Conservation (phyloP, 202 grass and related monocot genomes). For the Cymbopogon flexuosus region DNA sequence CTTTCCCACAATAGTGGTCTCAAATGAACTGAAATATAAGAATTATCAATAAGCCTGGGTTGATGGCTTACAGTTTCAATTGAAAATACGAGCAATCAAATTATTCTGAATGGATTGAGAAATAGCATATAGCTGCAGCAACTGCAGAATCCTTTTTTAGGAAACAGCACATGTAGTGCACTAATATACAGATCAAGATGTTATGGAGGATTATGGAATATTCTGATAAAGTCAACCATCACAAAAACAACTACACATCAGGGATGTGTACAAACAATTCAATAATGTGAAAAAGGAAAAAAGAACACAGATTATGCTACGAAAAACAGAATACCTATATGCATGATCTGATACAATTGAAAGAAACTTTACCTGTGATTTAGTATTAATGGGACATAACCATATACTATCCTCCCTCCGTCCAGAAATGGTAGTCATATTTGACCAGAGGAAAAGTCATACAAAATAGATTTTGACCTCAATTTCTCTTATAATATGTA, state of each 20-base stretch:
- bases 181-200: not conserved
- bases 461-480: no score
- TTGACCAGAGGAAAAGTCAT: no score
- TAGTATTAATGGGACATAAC: not conserved
- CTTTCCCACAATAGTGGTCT: not conserved
- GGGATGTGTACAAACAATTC: not conserved
- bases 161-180: not conserved
- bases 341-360: not conserved
- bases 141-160: not conserved
- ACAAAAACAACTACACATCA: not conserved
- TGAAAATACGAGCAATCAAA: not conserved
- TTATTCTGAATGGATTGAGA: not conserved
- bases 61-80: not conserved
- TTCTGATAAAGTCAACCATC: not conserved
- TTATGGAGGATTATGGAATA: not conserved
- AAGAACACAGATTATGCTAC: not conserved
- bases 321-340: not conserved
- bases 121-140: not conserved
- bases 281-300: not conserved
- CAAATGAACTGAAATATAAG: conserved; percentile 5
- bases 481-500: no score
- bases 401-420: no score
- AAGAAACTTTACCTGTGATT: not conserved
- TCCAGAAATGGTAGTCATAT: no score
- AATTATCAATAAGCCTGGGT: not conserved